Evolutionary conservation across 148 eudicot genomes (phyloP).

Genomic region (Mesembryanthemum crystallinum): DNA sequence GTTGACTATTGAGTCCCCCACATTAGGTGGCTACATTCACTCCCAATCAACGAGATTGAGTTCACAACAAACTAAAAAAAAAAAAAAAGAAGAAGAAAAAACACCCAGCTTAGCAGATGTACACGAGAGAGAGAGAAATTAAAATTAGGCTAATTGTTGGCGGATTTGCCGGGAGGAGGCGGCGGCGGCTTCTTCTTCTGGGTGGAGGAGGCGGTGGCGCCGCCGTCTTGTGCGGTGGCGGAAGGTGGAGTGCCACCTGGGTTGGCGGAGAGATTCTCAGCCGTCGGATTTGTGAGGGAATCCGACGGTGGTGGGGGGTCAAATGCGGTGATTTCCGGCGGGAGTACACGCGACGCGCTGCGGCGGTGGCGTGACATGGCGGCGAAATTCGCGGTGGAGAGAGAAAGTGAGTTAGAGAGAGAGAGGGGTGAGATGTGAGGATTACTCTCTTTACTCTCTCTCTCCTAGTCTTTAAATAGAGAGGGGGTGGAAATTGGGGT

Average conservation of each 20-base stretch:
- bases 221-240: too few species aligned
- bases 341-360: conserved; percentile 23
- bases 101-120: conserved; percentile 10
- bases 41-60: conserved; percentile 7
- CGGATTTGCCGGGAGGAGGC: conserved; percentile 4
- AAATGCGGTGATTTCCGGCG: conserved; percentile 23
- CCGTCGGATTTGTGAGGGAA: not conserved
- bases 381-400: not conserved
- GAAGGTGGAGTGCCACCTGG: not conserved
- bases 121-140: too few species aligned
- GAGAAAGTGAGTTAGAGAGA: not conserved
- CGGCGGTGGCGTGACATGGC: conserved; percentile 32
- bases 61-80: not conserved
- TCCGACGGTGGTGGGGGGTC: conserved; percentile 15
- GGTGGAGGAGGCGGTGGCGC: not conserved
- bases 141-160: too few species aligned
- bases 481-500: conserved; percentile 11
- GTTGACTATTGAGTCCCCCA: not conserved
- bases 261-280: not conserved
- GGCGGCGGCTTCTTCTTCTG: not conserved
- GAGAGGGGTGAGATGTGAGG: not conserved
- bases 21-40: conserved; percentile 4
- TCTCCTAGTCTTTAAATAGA: not conserved
- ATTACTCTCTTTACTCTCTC: not conserved
- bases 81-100: not conserved